phyloP scores from a whole-genome alignment of 2,329 filamentous ascomycete species.

The Sporothrix phasma region DNA sequence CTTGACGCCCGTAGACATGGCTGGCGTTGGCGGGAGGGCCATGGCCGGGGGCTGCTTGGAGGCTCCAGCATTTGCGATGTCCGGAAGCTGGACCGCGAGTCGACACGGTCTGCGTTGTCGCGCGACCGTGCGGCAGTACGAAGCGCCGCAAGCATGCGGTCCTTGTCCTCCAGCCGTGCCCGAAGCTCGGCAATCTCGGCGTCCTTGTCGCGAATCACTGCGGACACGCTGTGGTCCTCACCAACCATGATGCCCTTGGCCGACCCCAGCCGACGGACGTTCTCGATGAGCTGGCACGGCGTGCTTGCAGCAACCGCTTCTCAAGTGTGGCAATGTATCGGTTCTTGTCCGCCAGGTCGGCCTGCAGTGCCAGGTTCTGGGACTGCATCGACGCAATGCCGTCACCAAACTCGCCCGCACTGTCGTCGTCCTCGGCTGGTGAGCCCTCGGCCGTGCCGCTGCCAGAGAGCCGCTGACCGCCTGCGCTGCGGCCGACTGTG shows the following conservation, averaged over 20 bases:
- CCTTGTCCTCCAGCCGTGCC: constrained; percentile 84
- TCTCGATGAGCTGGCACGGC: constrained; percentile 79
- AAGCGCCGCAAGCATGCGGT: constrained; percentile 81
- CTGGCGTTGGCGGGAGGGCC: constrained; percentile 19
- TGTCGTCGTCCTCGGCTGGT: constrained; percentile 55
- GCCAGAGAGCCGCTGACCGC: constrained; percentile 34
- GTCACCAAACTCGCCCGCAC: constrained; percentile 72
- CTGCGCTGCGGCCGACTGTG: constrained; percentile 47
- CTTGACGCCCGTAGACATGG: not conserved
- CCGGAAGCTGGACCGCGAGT: constrained; percentile 25
- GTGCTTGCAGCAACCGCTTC: constrained; percentile 80
- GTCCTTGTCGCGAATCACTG: constrained; percentile 77
- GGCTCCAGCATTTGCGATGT: constrained; percentile 27
- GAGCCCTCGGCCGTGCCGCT: constrained; percentile 28
- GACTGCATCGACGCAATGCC: constrained; percentile 70
- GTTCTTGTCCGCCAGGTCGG: constrained; percentile 94
- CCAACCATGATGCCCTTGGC: constrained; percentile 57
- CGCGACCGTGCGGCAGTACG: constrained; percentile 77
- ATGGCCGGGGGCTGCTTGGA: constrained; percentile 22
- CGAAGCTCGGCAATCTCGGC: constrained; percentile 86
- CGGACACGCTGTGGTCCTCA: constrained; percentile 66
- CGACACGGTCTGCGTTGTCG: constrained; percentile 59
- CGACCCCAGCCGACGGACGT: constrained; percentile 60
- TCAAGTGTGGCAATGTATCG: constrained; percentile 92
- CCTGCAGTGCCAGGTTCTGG: constrained; percentile 86